phyloP scores from a whole-genome alignment of 306 rosid genomes.

The Citrullus colocynthis region DNA sequence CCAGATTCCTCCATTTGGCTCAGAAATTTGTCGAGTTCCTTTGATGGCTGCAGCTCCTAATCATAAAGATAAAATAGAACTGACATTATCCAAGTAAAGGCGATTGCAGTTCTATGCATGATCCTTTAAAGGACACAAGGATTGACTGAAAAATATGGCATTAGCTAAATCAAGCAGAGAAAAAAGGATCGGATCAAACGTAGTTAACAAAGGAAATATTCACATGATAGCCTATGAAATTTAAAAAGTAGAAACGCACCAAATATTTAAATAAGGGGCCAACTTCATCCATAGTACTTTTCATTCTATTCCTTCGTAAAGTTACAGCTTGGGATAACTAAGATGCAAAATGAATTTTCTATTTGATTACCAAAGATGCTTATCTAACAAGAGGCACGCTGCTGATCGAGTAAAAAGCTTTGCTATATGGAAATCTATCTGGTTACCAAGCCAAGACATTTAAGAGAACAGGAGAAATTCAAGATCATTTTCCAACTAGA shows the following conservation, averaged over 20 bases:
- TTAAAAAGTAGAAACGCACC: not conserved
- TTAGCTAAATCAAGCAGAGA: not conserved
- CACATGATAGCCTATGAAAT: not conserved
- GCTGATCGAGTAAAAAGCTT: not conserved
- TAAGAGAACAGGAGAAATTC: not conserved
- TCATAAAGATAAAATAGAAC: not conserved
- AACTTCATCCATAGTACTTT: not conserved
- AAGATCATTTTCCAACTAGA: not conserved
- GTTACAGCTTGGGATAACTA: not conserved
- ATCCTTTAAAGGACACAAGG: not conserved
- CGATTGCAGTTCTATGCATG: not conserved
- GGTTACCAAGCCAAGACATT: not conserved
- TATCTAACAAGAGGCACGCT: not conserved
- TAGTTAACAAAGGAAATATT: not conserved
- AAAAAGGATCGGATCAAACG: not conserved
- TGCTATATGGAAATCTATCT: not conserved
- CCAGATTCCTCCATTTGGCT: conserved; percentile 11
- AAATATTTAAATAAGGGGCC: not conserved
- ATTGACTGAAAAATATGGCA: not conserved
- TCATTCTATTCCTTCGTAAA: not conserved
- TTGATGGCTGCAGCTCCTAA: conserved; percentile 56
- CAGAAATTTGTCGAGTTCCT: conserved; percentile 48
- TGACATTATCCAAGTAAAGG: not conserved
- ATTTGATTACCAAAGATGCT: not conserved
- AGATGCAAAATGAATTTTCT: not conserved